A percentile compares a stretch with the other conserved stretches of the same genome.
phyloP scores from a whole-genome alignment of 2,329 filamentous ascomycete genomes.

The Colletotrichum sublineola region DNA sequence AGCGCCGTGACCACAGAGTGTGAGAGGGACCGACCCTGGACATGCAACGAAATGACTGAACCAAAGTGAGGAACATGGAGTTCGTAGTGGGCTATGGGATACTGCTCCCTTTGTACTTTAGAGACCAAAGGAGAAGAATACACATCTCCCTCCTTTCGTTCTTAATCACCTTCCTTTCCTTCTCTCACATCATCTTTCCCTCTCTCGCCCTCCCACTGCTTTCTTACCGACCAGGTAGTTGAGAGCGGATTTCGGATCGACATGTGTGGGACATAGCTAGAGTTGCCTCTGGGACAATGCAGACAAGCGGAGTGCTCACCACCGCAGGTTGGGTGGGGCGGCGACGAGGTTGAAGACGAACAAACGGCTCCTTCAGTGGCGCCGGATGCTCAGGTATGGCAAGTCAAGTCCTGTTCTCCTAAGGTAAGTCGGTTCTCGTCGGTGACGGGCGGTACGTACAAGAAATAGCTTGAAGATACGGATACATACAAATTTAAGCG shows the following conservation, averaged over 20 bases:
- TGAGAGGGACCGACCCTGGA: constrained; percentile 18
- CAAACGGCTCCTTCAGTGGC: constrained; percentile 1
- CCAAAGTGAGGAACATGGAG: constrained; percentile 9
- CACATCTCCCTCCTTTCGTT: not conserved
- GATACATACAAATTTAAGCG: not conserved
- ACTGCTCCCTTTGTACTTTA: not conserved
- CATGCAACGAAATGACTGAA: constrained; percentile 20
- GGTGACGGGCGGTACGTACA: not conserved
- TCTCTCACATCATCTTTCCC: not conserved
- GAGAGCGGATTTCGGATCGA: not conserved
- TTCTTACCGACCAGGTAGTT: not conserved
- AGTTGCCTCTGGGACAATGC: not conserved
- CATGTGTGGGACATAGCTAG: not conserved
- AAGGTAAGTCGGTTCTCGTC: not conserved
- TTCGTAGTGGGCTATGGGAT: not conserved
- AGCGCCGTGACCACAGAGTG: constrained; percentile 22
- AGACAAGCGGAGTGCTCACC: not conserved
- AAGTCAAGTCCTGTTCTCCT: not conserved
- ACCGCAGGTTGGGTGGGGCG: not conserved
- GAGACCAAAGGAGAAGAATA: not conserved
- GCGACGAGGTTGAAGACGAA: constrained; percentile 9
- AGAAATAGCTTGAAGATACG: not conserved
- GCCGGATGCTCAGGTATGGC: constrained; percentile 14
- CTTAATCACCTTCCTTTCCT: not conserved
- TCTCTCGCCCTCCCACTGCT: not conserved